Evolutionary conservation across 2,329 filamentous ascomycete species (phyloP).

Genomic region (Myriosclerotinia scirpicola): DNA sequence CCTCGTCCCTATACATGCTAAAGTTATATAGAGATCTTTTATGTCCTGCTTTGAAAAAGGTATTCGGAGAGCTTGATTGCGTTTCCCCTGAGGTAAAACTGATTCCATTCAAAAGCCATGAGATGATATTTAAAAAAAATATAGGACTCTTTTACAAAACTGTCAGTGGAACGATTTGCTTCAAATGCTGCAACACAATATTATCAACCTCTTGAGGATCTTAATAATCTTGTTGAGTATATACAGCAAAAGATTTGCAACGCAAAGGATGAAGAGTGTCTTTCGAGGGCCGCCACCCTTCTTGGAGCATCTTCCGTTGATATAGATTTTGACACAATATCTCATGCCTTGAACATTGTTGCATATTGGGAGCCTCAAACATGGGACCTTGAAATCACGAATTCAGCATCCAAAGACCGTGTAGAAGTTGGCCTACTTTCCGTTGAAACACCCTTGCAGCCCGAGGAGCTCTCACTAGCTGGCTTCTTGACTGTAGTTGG

Average conservation of each 20-base stretch:
- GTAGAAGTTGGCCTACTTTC: slow-evolving; percentile 81
- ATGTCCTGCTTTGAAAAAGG: slow-evolving; percentile 57
- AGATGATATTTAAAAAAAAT: slow-evolving; percentile 21
- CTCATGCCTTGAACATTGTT: slow-evolving; percentile 63
- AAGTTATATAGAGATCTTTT: slow-evolving; percentile 47
- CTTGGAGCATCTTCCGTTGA: slow-evolving; percentile 65
- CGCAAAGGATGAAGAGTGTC: slow-evolving; percentile 50
- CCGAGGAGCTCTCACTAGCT: slow-evolving; percentile 74
- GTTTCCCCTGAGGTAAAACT: slow-evolving; percentile 47
- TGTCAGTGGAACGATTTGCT: slow-evolving; percentile 61
- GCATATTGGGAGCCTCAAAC: slow-evolving; percentile 57
- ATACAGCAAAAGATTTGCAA: slow-evolving; percentile 54
- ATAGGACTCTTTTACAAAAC: slow-evolving; percentile 60
- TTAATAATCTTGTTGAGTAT: slow-evolving; percentile 56
- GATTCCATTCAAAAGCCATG: not conserved
- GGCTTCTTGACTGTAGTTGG: slow-evolving; percentile 79
- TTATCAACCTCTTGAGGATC: slow-evolving; percentile 61
- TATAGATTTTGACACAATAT: slow-evolving; percentile 71
- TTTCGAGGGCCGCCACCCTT: slow-evolving; percentile 48
- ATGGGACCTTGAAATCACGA: slow-evolving; percentile 36
- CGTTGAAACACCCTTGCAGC: slow-evolving; percentile 61
- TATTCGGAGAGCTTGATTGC: slow-evolving; percentile 61
- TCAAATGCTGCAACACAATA: slow-evolving; percentile 68
- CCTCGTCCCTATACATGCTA: slow-evolving; percentile 4
- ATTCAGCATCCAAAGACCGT: slow-evolving; percentile 47